phyloP scores from a whole-genome alignment of 148 eudicot species.

The Amaranthus palmeri region DNA sequence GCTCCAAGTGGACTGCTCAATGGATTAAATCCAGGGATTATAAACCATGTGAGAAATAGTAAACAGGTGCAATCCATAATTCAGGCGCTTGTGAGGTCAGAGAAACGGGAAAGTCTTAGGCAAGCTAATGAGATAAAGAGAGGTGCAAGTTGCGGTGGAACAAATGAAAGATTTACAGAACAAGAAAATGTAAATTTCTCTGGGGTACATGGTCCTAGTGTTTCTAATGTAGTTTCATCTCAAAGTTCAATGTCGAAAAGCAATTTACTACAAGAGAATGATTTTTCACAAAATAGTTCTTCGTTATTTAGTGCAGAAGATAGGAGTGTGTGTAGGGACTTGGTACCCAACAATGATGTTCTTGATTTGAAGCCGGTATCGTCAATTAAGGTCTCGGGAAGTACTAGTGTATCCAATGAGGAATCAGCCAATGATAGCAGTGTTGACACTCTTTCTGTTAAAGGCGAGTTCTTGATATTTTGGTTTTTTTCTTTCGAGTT shows the following conservation, averaged over 20 bases:
- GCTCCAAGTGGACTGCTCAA: constrained; percentile 93
- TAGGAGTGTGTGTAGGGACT: constrained; percentile 29
- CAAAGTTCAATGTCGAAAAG: constrained; percentile 20
- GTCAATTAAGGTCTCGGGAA: constrained; percentile 45
- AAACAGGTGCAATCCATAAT: constrained; percentile 92
- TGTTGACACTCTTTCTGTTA: constrained; percentile 65
- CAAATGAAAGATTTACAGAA: constrained; percentile 26
- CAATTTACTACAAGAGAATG: constrained; percentile 21
- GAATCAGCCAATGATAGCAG: constrained; percentile 45
- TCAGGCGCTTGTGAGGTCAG: constrained; percentile 69
- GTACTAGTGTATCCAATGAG: constrained; percentile 54
- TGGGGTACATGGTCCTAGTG: constrained; percentile 20
- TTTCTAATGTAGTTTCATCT: constrained; percentile 30
- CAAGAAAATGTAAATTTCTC: constrained; percentile 21
- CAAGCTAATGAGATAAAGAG: constrained; percentile 27
- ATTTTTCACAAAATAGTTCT: constrained; percentile 20
- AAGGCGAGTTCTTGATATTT: constrained; percentile 45
- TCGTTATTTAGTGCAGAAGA: constrained; percentile 19
- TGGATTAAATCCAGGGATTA: constrained; percentile 89
- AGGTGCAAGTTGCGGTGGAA: constrained; percentile 25
- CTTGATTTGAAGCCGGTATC: constrained; percentile 64
- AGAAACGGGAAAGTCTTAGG: constrained; percentile 41
- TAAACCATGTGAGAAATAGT: constrained; percentile 89
- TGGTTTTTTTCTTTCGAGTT: background rate
- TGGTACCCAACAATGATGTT: constrained; percentile 31